Base-by-base conservation (phyloP, 192 early-diverging fungal species). In the Cetraspora pellucida region DNA sequence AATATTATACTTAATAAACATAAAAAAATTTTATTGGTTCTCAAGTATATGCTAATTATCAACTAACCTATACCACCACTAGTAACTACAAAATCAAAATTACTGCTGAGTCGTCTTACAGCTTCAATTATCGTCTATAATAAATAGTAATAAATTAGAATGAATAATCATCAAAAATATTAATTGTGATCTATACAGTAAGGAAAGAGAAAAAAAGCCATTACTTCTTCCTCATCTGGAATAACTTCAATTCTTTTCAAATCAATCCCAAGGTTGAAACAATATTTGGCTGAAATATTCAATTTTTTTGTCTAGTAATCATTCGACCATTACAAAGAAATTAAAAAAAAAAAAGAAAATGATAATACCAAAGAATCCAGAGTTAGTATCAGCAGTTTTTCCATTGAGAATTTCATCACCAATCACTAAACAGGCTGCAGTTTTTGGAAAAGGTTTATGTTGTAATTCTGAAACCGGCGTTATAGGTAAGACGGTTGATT, bases 371-470 rank as follows among this genome's bases (percentile, higher is more conserved):
- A 92, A 80, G 23, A 72, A 83, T 31, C 81, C 67, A 7, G 88
- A 81, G 80, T 94, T 94, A 25, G 83, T 79, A 82, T 94, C 93
- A 13, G 75, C 85, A 3, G 87, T 90, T 72, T 90, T 92, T 31
- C 93, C 93, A 75, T 83, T 88, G 21, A 94, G 85, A 44, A 94
- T 88, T 72, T 93, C 91, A 82, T 93, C 91, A 49, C 93, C 91
- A 57, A 93, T 93, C 14, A 90, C 85, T 64, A 80, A 75, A 45
- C 87, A 88, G 30, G 87, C 83, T 21, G 88, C 86, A 1, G 85
- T 85, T 11, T 74, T 59, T 0, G 72, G 72, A 60, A 79, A 78
- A 19, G 77, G 77, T 28, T 58, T 21, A 60, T 52, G 10, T 46
- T 59, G 19, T 75, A 46, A 60, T 14, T 74, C 58, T 25, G 21